Percentiles rank a stretch among this genome's conserved stretches.
phyloP scores from a whole-genome alignment of 1,139 yeast species.

The Geotrichum citri-aurantii region DNA sequence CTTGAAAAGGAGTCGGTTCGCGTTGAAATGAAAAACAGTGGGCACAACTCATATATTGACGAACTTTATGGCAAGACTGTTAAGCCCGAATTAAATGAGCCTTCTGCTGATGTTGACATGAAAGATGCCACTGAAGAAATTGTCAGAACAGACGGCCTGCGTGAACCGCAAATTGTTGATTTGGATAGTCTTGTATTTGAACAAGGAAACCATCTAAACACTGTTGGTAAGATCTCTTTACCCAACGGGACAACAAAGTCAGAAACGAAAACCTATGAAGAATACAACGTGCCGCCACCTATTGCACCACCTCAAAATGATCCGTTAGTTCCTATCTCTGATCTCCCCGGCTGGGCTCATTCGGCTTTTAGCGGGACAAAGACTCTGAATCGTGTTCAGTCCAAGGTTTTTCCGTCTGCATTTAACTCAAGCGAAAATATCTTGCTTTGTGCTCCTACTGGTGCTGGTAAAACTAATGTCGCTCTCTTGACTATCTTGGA shows the following conservation, averaged over 20 bases:
- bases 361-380: constrained; percentile 58
- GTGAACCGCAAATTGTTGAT: constrained; percentile 56
- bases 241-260: constrained; percentile 84
- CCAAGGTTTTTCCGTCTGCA: constrained; percentile 73
- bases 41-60: constrained; percentile 32
- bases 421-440: constrained; percentile 66
- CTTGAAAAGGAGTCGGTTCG: constrained; percentile 35
- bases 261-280: constrained; percentile 70
- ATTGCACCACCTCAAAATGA: constrained; percentile 41
- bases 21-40: constrained; percentile 34
- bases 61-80: constrained; percentile 29
- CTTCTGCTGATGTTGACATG: constrained; percentile 23
- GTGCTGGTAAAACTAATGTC: constrained; percentile 97
- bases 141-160: constrained; percentile 17
- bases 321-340: constrained; percentile 51
- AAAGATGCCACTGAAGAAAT: constrained; percentile 28
- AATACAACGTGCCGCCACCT: constrained; percentile 83
- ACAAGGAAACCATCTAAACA: constrained; percentile 65
- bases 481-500: constrained; percentile 76
- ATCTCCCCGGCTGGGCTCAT: constrained; percentile 78
- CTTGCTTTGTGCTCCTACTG: constrained; percentile 93
- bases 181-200: constrained; percentile 60
- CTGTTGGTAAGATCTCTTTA: constrained; percentile 59
- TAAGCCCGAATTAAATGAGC: constrained; percentile 19
- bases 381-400: constrained; percentile 75